phyloP scores from a whole-genome alignment of 192 early-diverging fungal species.

The Glomus cerebriforme region DNA sequence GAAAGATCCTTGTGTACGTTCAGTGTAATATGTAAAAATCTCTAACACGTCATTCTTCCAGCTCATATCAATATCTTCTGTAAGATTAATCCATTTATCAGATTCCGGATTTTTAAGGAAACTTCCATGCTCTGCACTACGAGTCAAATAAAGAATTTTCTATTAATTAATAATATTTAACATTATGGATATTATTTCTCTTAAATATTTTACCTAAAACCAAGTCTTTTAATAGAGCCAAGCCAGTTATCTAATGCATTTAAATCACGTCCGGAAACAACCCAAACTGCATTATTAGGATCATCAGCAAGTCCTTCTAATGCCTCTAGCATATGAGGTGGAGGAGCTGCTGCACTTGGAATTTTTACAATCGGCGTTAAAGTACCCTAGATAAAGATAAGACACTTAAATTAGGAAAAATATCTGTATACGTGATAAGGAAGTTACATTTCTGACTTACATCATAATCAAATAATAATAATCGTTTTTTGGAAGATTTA shows the following conservation, averaged over 20 bases:
- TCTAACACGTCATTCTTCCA: constrained; percentile 95
- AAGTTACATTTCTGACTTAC: constrained; percentile 38
- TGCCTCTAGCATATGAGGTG: constrained; percentile 78
- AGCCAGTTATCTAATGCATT: constrained; percentile 83
- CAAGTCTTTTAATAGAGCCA: constrained; percentile 73
- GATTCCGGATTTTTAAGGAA: constrained; percentile 84
- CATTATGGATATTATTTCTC: background rate
- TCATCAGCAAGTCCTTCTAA: constrained; percentile 69
- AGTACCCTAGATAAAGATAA: constrained; percentile 67
- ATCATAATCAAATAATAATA: constrained; percentile 96
- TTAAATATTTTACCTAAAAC: constrained; percentile 44
- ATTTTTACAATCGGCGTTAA: constrained; percentile 88
- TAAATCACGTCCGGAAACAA: constrained; percentile 93
- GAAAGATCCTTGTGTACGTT: constrained; percentile 89
- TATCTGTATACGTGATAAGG: background rate
- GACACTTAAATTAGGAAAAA: background rate
- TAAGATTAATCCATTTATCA: constrained; percentile 75
- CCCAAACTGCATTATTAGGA: constrained; percentile 81
- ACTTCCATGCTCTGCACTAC: constrained; percentile 91
- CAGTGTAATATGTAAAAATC: constrained; percentile 94
- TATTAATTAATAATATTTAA: background rate
- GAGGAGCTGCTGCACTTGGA: constrained; percentile 79
- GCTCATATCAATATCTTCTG: constrained; percentile 75
- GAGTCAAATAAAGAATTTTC: background rate
- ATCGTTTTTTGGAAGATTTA: constrained; percentile 63